Percentiles rank a stretch among this genome's conserved stretches.
Evolutionary conservation across 805 yeast genomes (phyloP).

Genomic region (Suhomyces sp.): DNA sequence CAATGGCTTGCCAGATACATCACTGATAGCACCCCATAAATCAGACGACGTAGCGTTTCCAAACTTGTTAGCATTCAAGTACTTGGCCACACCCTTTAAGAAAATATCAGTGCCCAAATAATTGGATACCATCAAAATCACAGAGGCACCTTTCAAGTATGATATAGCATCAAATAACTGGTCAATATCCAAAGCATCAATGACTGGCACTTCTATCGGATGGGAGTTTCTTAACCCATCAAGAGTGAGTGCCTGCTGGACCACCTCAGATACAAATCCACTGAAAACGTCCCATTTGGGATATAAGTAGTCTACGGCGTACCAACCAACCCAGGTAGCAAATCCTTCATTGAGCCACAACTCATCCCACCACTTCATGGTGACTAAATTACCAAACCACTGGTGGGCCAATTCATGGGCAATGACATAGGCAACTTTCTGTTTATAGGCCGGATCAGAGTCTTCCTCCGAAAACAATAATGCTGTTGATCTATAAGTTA

Average conservation of each 20-base stretch:
- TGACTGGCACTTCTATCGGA: slow-evolving; percentile 80
- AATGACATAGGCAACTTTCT: slow-evolving; percentile 77
- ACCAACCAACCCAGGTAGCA: slow-evolving; percentile 82
- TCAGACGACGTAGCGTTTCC: slow-evolving; percentile 74
- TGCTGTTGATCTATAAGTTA: slow-evolving; percentile 61
- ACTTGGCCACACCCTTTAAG: slow-evolving; percentile 68
- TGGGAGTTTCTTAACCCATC: slow-evolving; percentile 66
- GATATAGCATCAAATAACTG: slow-evolving; percentile 83
- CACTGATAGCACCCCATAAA: slow-evolving; percentile 65
- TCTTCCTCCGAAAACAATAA: slow-evolving; percentile 43
- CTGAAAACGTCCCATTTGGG: slow-evolving; percentile 83
- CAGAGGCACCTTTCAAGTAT: slow-evolving; percentile 76
- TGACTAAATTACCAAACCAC: slow-evolving; percentile 87
- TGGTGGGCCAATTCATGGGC: slow-evolving; percentile 88
- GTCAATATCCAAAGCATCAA: slow-evolving; percentile 73
- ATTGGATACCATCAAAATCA: slow-evolving; percentile 72
- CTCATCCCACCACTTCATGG: slow-evolving; percentile 95
- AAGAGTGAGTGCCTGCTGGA: slow-evolving; percentile 50
- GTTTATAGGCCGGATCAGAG: slow-evolving; percentile 52
- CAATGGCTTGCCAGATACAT: slow-evolving; percentile 61
- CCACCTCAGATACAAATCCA: slow-evolving; percentile 48
- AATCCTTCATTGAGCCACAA: slow-evolving; percentile 89
- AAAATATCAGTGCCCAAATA: slow-evolving; percentile 67
- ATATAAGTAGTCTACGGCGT: slow-evolving; percentile 62
- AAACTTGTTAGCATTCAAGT: slow-evolving; percentile 60